Percentiles rank a stretch among this genome's conserved stretches.
These are phyloP conservation scores for Pleurotus tuber-regium DNA, from an alignment of 768 basidiomycete species.

Conservation along the genomic window DNA sequence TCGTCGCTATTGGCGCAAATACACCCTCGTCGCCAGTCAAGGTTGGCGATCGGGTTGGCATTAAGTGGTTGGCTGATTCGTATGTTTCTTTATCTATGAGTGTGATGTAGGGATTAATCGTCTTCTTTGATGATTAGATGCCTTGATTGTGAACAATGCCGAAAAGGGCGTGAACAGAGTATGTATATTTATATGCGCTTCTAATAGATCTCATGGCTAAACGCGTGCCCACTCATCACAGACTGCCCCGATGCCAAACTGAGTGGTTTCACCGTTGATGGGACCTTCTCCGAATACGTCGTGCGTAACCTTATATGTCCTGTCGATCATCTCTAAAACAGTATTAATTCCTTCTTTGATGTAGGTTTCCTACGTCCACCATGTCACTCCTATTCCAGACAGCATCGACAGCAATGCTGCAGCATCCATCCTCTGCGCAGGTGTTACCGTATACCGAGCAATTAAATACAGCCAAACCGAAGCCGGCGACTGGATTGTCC, in stretches of 20 bases:
- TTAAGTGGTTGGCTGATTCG: constrained; percentile 78
- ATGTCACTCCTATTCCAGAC: constrained; percentile 81
- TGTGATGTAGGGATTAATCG: neutral
- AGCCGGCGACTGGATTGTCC: constrained; percentile 72
- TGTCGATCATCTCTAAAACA: neutral
- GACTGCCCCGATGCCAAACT: constrained; percentile 59
- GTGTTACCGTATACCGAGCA: constrained; percentile 84
- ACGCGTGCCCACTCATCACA: constrained; percentile 24
- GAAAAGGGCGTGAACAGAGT: constrained; percentile 77
- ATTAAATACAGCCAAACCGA: constrained; percentile 66
- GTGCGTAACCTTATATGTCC: constrained; percentile 31
- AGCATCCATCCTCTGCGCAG: constrained; percentile 80
- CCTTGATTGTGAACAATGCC: constrained; percentile 72
- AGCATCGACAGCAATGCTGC: constrained; percentile 61
- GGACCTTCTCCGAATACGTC: constrained; percentile 73
- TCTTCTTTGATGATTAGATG: constrained; percentile 33
- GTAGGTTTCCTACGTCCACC: constrained; percentile 57
- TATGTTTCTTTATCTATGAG: constrained; percentile 16
- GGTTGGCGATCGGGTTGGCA: constrained; percentile 77
- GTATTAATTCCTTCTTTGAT: neutral
- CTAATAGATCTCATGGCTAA: too few relatives aligned
- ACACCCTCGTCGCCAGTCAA: constrained; percentile 60
- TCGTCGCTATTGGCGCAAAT: constrained; percentile 77
- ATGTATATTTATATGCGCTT: constrained; percentile 13
- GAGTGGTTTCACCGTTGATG: constrained; percentile 74